Evolutionary conservation across 139 green algal species (phyloP).

Genomic region (Coccomyxa sp.): DNA sequence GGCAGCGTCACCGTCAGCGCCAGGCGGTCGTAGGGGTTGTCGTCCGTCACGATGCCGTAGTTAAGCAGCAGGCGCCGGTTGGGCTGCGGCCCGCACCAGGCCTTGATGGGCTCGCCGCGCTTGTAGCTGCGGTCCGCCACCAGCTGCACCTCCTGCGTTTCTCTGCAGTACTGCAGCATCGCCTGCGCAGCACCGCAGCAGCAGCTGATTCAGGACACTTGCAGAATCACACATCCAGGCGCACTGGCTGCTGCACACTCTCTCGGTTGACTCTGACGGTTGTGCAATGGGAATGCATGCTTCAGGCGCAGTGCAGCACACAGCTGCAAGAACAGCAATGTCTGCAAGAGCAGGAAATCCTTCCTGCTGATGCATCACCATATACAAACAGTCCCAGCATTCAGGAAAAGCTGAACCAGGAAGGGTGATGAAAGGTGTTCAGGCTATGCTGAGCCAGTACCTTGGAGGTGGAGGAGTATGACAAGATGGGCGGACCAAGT

Average conservation of each 20-base stretch:
- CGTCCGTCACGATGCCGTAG: constrained; percentile 59
- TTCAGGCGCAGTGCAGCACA: not conserved
- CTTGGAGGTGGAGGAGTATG: constrained; percentile 76
- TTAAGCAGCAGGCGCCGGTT: constrained; percentile 80
- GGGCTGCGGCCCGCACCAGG: constrained; percentile 94
- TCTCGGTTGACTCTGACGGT: not conserved
- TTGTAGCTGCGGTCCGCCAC: constrained; percentile 58
- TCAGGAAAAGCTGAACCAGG: not conserved
- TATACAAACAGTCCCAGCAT: too few relatives aligned
- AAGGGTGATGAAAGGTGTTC: not conserved
- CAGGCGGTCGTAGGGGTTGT: constrained; percentile 43
- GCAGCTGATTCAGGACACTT: too few relatives aligned
- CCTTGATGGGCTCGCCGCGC: constrained; percentile 68
- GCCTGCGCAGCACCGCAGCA: constrained; percentile 38
- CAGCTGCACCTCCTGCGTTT: constrained; percentile 58
- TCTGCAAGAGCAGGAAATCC: too few relatives aligned
- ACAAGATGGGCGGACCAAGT: constrained; percentile 81
- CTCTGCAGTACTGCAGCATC: constrained; percentile 65
- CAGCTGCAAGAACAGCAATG: too few relatives aligned
- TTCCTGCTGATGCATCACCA: too few relatives aligned
- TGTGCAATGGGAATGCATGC: not conserved
- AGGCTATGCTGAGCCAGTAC: constrained; percentile 11
- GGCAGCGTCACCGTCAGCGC: constrained; percentile 41
- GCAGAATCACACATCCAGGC: not conserved
- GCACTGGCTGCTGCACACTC: not conserved